Conservation (phyloP, 2,329 filamentous ascomycete species). For the Blastomyces silverae region DNA sequence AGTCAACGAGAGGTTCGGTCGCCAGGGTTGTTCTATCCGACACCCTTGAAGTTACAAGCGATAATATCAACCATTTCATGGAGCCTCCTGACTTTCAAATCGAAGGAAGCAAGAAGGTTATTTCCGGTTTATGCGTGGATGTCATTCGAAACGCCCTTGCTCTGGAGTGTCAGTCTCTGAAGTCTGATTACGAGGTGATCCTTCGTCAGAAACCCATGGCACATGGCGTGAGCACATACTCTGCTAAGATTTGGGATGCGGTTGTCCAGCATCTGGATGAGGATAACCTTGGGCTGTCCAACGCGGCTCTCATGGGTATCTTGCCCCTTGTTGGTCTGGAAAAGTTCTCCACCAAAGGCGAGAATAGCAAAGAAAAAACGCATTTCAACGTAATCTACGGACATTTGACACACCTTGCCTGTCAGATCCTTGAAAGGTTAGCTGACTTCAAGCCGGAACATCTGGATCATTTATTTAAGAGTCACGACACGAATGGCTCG, state of each 20-base stretch:
- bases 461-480: conserved; percentile 62
- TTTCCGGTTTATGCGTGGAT: conserved; percentile 52
- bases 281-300: conserved; percentile 65
- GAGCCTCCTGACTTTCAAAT: conserved; percentile 47
- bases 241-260: conserved; percentile 69
- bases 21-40: conserved; percentile 45
- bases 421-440: conserved; percentile 68
- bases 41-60: conserved; percentile 42
- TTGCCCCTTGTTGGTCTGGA: conserved; percentile 68
- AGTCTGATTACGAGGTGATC: conserved; percentile 62
- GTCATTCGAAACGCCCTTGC: conserved; percentile 61
- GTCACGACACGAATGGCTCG: conserved; percentile 61
- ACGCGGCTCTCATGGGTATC: conserved; percentile 63
- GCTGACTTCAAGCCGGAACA: conserved; percentile 66
- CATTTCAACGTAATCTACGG: conserved; percentile 71
- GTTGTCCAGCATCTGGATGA: conserved; percentile 62
- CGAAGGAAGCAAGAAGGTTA: conserved; percentile 46
- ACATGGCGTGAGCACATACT: conserved; percentile 61
- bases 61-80: conserved; percentile 53
- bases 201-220: conserved; percentile 56
- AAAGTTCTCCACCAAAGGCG: conserved; percentile 53
- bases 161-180: conserved; percentile 64
- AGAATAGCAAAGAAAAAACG: conserved; percentile 48
- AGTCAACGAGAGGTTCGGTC: conserved; percentile 40
- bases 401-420: conserved; percentile 56